Evolutionary conservation across 371 early-diverging fungal genomes (phyloP).

Genomic region (Mucor piriformis): DNA sequence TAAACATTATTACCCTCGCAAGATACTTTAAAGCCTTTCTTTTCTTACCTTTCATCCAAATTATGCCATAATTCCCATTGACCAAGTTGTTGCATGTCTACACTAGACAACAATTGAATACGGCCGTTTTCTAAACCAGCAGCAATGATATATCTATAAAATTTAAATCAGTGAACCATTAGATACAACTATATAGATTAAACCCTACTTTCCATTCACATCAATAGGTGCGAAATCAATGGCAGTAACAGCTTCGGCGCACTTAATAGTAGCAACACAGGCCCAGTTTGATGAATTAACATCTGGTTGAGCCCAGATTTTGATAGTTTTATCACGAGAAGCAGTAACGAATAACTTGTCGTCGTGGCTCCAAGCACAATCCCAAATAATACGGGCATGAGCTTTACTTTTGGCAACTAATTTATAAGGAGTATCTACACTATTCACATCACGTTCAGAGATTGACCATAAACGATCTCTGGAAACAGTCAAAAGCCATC

Average conservation of each 20-base stretch:
- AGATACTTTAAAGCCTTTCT: neutral
- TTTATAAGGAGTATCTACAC: conserved; percentile 55
- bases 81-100: conserved; percentile 18
- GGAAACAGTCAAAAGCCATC: conserved; percentile 77
- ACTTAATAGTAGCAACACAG: conserved; percentile 64
- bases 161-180: conserved; percentile 2
- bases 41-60: conserved; percentile 52
- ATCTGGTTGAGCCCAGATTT: conserved; percentile 69
- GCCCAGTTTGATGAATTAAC: conserved; percentile 28
- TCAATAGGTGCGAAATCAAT: conserved; percentile 73
- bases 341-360: conserved; percentile 85
- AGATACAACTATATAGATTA: neutral
- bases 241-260: conserved; percentile 78
- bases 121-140: conserved; percentile 84
- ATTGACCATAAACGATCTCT: conserved; percentile 92
- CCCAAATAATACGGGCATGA: conserved; percentile 96
- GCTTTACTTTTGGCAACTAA: conserved; percentile 74
- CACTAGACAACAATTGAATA: conserved; percentile 56
- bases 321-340: conserved; percentile 90
- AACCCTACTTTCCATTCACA: conserved; percentile 38
- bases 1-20: neutral
- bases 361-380: conserved; percentile 81
- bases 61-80: conserved; percentile 48
- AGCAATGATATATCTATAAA: conserved; percentile 73
- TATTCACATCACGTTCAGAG: conserved; percentile 58